Evolutionary conservation across 768 basidiomycete species (phyloP).

Genomic region (Omphalotus guepiniiformis): DNA sequence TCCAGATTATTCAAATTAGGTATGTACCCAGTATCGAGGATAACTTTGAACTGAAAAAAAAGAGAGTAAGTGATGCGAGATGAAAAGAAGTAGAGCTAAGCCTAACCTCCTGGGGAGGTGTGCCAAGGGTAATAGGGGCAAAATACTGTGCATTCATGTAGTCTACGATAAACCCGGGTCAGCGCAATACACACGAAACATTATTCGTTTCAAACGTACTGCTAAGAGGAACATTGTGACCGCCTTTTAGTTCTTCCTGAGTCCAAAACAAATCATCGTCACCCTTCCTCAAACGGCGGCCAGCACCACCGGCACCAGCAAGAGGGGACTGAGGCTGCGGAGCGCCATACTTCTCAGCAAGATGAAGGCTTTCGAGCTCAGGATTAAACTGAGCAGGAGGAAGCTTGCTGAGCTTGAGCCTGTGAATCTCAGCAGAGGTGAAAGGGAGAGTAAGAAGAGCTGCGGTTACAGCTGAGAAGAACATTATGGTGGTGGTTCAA

Average conservation of each 20-base stretch:
- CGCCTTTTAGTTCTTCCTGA: slow-evolving; percentile 70
- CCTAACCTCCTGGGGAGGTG: slow-evolving; percentile 74
- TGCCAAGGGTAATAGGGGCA: slow-evolving; percentile 79
- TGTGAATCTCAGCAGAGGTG: slow-evolving; percentile 61
- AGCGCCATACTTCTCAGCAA: slow-evolving; percentile 91
- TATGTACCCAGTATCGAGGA: slow-evolving; percentile 83
- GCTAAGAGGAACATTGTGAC: slow-evolving; percentile 83
- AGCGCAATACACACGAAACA: slow-evolving; percentile 4
- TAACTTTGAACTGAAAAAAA: slow-evolving; percentile 74
- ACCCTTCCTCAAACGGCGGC: slow-evolving; percentile 49
- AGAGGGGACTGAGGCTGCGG: slow-evolving; percentile 50
- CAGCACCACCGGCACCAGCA: slow-evolving; percentile 69
- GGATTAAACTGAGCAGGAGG: slow-evolving; percentile 58
- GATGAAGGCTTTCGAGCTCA: slow-evolving; percentile 71
- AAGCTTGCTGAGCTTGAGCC: slow-evolving; percentile 87
- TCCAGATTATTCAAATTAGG: not conserved
- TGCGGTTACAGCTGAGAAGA: slow-evolving; percentile 30
- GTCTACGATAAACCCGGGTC: slow-evolving; percentile 46
- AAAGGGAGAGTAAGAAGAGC: slow-evolving; percentile 48
- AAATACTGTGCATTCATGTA: slow-evolving; percentile 99
- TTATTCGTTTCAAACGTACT: slow-evolving; percentile 51
- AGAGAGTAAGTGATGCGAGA: slow-evolving; percentile 4
- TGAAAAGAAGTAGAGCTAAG: slow-evolving; percentile 7
- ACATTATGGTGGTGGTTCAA: slow-evolving; percentile 35
- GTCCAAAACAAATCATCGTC: slow-evolving; percentile 75